Base-by-base conservation (phyloP, 2,329 filamentous ascomycete genomes). In the Sclerotinia borealis region DNA sequence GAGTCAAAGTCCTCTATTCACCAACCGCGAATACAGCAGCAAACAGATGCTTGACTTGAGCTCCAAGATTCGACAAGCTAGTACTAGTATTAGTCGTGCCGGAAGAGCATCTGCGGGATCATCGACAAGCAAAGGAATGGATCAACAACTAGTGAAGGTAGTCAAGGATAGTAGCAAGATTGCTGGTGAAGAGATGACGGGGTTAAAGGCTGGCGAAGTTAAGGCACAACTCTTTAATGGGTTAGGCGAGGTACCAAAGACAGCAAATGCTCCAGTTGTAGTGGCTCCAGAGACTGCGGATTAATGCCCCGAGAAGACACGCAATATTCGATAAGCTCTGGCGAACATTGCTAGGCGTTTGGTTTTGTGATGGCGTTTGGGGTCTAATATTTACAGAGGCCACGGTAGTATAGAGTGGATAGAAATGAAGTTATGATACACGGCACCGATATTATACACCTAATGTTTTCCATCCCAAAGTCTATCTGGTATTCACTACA, bases 1-100 rank as follows among this genome's bases (percentile, higher is more conserved):
- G 25, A 96, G 92, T 37, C 91, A 96, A 71, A 95, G 87, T 70
- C 93, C 93, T 27, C 83, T 97, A 5, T 88, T 96, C 71, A 92
- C 91, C 63, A 98, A 96, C 73, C 90, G 93, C 67, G 93, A 97
- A 70, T 99, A 93, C 74, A 89, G 88, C 59, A 96, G 89, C 72
- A 95, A 93, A 76, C 93, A 97, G 77, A 95, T 99, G 77, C 80
- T 88, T 55, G 95, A 99, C 75, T 81, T 98, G 49, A 89, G 89
- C 47, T 85, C 86, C 68, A 97, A 96, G 79, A 88, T 96, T 69
- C 81, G 83, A 69, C 86, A 92, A 68, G 85, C 86, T 2, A 85
- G 79, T 9, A 64, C 66, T 22, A 68, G 71, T 29, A 71, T 81
- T 49, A 67, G 77, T 65, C 74, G 77, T 34, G 64, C 75, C n/a